phyloP scores from a whole-genome alignment of 176 grass and related monocot species.

The maize (Zea mays) region DNA sequence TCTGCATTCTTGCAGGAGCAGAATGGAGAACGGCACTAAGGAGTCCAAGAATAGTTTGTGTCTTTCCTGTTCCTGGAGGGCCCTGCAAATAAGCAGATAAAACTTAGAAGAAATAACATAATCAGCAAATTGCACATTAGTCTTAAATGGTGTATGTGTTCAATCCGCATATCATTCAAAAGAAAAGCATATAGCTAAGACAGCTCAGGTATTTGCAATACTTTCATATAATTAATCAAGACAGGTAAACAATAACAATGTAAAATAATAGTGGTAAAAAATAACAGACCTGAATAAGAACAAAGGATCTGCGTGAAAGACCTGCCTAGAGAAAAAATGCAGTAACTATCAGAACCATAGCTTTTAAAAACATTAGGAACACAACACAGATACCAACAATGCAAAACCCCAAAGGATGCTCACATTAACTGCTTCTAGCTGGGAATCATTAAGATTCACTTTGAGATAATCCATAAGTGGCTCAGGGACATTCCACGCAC shows the following conservation, averaged over 20 bases:
- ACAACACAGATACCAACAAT: conserved; percentile 1
- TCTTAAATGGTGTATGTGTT: conserved; percentile 5
- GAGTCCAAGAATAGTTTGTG: conserved; percentile 97
- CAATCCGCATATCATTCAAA: conserved; percentile 25
- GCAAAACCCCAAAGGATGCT: conserved; percentile 37
- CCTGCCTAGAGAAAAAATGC: conserved; percentile 69
- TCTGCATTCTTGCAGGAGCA: conserved; percentile 78
- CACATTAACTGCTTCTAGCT: conserved; percentile 91
- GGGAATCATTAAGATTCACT: conserved; percentile 86
- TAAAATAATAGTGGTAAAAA: conserved; percentile 34
- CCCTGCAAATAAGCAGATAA: conserved; percentile 58
- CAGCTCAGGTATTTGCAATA: neutral
- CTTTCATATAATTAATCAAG: neutral
- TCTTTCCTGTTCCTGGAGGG: conserved; percentile 96
- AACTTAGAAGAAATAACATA: neutral
- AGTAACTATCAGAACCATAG: conserved; percentile 26
- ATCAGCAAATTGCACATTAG: neutral
- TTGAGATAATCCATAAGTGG: conserved; percentile 85
- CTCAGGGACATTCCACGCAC: conserved; percentile 78
- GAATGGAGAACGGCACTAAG: conserved; percentile 99
- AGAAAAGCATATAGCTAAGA: conserved; percentile 27
- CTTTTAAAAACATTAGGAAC: neutral
- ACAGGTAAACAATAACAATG: conserved; percentile 21
- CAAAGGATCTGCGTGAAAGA: conserved; percentile 93
- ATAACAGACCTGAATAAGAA: conserved; percentile 84